Conservation (phyloP, 108 stramenopile species). For the Pelagomonas calceolata region DNA sequence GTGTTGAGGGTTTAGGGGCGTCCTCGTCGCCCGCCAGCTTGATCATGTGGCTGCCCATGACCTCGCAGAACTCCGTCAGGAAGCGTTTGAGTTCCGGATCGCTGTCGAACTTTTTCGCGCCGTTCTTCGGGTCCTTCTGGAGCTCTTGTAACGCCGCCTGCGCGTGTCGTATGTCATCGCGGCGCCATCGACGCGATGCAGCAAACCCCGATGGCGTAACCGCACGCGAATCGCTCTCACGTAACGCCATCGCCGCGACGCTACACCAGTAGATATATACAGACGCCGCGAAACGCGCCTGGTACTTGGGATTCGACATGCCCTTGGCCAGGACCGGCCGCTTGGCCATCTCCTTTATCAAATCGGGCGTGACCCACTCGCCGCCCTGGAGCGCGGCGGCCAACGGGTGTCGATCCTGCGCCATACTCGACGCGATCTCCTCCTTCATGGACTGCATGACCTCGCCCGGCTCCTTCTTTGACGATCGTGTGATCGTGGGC, state of each 20-base stretch:
- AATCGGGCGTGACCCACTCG: slow-evolving; percentile 16
- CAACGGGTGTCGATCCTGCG: not conserved
- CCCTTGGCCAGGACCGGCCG: not conserved
- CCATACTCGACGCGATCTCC: not conserved
- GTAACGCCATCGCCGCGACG: too few relatives aligned
- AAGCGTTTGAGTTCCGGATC: slow-evolving; percentile 12
- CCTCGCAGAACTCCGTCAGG: slow-evolving; percentile 9
- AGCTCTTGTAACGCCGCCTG: slow-evolving; percentile 3
- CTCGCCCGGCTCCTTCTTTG: not conserved
- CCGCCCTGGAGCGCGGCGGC: not conserved
- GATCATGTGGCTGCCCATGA: slow-evolving; percentile 10
- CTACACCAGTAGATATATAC: too few relatives aligned
- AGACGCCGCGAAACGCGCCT: too few relatives aligned
- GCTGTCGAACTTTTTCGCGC: not conserved
- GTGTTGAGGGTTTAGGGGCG: too few relatives aligned
- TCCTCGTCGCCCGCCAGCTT: not conserved
- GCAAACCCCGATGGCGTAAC: too few relatives aligned
- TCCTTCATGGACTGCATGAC: not conserved
- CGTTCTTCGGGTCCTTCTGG: slow-evolving; percentile 6
- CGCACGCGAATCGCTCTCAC: too few relatives aligned
- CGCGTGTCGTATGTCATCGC: too few relatives aligned
- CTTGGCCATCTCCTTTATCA: not conserved
- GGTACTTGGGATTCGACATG: slow-evolving; percentile 5
- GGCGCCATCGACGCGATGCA: too few relatives aligned
- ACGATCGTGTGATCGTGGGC: not conserved